These are phyloP conservation scores for Colletotrichum endophyticum DNA, from an alignment of 2,329 filamentous ascomycete species.

Conservation along the genomic window DNA sequence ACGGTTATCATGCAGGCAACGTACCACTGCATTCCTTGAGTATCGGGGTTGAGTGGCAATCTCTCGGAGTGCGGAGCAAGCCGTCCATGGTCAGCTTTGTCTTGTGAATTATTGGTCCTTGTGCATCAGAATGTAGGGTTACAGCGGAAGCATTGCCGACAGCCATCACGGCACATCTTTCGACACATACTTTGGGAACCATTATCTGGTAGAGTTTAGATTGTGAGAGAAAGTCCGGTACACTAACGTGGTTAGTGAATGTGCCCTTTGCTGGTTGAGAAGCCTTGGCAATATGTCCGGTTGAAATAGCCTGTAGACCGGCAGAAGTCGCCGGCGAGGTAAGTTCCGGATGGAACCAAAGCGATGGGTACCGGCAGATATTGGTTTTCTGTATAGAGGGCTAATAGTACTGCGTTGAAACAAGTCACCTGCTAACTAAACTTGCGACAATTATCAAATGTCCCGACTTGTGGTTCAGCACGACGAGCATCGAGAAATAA, in stretches of 20 bases:
- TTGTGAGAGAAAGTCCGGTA: not conserved
- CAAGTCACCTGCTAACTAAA: not conserved
- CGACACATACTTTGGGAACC: not conserved
- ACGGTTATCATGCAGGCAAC: not conserved
- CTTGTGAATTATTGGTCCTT: not conserved
- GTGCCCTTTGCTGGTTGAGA: not conserved
- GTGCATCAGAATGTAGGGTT: not conserved
- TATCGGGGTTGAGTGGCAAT: not conserved
- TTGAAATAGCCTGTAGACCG: not conserved
- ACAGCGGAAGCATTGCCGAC: not conserved
- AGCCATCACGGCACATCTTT: not conserved
- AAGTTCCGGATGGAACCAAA: not conserved
- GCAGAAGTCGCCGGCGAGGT: constrained; percentile 3
- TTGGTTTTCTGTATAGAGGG: not conserved
- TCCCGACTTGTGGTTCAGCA: not conserved
- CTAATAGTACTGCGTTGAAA: not conserved
- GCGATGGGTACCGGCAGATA: not conserved
- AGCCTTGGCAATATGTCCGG: not conserved
- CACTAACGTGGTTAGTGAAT: not conserved
- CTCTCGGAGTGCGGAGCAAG: not conserved
- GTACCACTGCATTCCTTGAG: not conserved
- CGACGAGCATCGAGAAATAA: not conserved
- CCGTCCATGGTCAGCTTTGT: not conserved
- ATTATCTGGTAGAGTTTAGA: not conserved
- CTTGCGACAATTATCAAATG: not conserved